Base-by-base conservation (phyloP, 78 protist species). In the Dictyostelium citrinum region DNA sequence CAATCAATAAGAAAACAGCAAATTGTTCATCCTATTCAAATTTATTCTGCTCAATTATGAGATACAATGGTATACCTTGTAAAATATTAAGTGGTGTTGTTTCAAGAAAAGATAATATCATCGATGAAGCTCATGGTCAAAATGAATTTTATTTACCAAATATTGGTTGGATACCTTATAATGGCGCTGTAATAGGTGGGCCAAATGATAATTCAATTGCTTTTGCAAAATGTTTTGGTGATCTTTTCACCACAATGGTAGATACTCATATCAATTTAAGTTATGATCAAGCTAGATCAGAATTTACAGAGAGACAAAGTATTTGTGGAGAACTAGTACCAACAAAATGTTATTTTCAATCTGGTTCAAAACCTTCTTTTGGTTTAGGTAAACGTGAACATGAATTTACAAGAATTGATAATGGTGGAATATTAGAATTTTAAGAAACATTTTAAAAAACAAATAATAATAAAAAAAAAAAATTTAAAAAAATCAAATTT, bases 81-180 rank as follows among this genome's bases (percentile, higher is more conserved):
- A 74, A 27, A 74, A 74, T 74, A 74, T 0, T 74, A 22, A 22
- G 58, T 74, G 81, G 81, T 39, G 22, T 74, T 3, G 20, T 27
- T 6, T 33, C 39, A 11, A 10, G 77, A 16, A 33, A 70, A 14
- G 0, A 70, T 24, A 14, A 67, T 11, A 11, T 31, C 3, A 64
- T 16, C 1, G 68, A 35, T 29, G 29, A 37, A 17, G 17, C 27
- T 4, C 84, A 80, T 80, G 84, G 29, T 22, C 61, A 80, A 80
- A 55, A 14, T 58, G 75, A 80, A 58, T 80, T 80, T 12, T 80
- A 58, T 20, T 14, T 46, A 33, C 27, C 33, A 16, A 11, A 4
- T 2, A 55, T 80, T 22, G 84, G 84, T 24, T 80, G 84, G 84
- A 8, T 80, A 11, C 72, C 84, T 1, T 80, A 80, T 22, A 58